phyloP scores from a whole-genome alignment of 148 eudicot species.

The Vaccinium vitisidaea region DNA sequence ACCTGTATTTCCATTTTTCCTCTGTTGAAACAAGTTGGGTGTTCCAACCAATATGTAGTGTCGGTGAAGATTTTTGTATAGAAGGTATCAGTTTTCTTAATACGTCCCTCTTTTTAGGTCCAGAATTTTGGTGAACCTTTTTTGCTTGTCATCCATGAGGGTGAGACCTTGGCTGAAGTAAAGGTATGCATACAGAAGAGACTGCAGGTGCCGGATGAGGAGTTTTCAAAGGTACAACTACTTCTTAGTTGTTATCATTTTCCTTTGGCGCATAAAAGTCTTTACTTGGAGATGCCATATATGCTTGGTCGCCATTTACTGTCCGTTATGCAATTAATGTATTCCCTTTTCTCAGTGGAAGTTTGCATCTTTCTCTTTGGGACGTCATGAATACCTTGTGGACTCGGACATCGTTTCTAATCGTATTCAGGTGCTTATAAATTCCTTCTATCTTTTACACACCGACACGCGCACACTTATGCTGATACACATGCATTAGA shows the following conservation, averaged over 20 bases:
- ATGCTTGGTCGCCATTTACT: background rate
- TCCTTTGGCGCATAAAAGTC: background rate
- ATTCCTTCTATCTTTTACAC: background rate
- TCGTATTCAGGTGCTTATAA: conserved; percentile 77
- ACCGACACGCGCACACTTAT: background rate
- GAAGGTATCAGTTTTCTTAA: background rate
- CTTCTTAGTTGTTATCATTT: background rate
- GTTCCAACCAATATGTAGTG: background rate
- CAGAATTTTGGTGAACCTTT: conserved; percentile 98
- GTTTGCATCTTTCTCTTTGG: conserved; percentile 80
- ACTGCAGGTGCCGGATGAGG: conserved; percentile 77
- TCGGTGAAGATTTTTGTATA: background rate
- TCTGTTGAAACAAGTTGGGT: background rate
- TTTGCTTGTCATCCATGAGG: conserved; percentile 76
- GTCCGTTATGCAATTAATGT: background rate
- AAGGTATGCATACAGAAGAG: conserved; percentile 78
- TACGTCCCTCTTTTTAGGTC: conserved; percentile 25
- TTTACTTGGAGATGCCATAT: background rate
- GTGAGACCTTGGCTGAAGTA: conserved; percentile 79
- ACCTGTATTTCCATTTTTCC: background rate
- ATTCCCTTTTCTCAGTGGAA: conserved; percentile 39
- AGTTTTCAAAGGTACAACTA: conserved; percentile 79
- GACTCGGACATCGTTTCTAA: conserved; percentile 74
- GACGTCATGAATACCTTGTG: conserved; percentile 82
- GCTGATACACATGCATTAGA: background rate